These are phyloP conservation scores for Cardamine occulta DNA, from an alignment of 345 rosid genomes.

Conservation along the genomic window DNA sequence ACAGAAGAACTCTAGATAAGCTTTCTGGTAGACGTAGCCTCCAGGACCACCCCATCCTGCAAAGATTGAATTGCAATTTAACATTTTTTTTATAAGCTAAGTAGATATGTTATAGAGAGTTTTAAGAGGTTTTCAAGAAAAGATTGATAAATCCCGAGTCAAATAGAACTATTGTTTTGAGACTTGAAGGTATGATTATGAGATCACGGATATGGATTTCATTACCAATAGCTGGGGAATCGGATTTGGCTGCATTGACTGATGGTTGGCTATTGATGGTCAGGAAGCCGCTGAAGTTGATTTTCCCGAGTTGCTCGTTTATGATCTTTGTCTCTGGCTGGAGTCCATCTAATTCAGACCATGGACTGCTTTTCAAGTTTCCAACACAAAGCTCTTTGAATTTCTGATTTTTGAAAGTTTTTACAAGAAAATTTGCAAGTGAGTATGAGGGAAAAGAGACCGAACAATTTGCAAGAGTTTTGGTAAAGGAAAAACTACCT, in stretches of 20 bases:
- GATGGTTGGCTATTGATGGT: slow-evolving; percentile 99
- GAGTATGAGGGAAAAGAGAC: slow-evolving; percentile 11
- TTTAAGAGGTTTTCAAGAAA: not conserved
- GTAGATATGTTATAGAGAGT: not conserved
- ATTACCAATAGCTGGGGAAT: slow-evolving; percentile 82
- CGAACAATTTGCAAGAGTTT: not conserved
- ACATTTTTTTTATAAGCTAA: slow-evolving; percentile 9
- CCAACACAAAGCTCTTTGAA: slow-evolving; percentile 81
- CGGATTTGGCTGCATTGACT: slow-evolving; percentile 84
- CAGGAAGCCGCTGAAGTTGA: slow-evolving; percentile 86
- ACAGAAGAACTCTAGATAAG: slow-evolving; percentile 96
- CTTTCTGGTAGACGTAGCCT: slow-evolving; percentile 95
- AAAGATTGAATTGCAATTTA: slow-evolving; percentile 10
- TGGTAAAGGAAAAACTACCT: slow-evolving; percentile 52
- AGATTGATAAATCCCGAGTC: not conserved
- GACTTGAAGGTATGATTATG: not conserved
- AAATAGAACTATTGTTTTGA: not conserved
- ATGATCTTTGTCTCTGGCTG: slow-evolving; percentile 96
- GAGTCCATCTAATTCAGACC: slow-evolving; percentile 96
- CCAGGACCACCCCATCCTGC: slow-evolving; percentile 99
- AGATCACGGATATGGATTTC: not conserved
- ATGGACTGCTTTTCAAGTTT: slow-evolving; percentile 80
- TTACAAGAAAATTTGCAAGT: slow-evolving; percentile 24
- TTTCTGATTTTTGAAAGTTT: slow-evolving; percentile 60
- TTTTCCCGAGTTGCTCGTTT: slow-evolving; percentile 75